phyloP scores from a whole-genome alignment of 2,329 filamentous ascomycete species.

The Pseudogymnoascus sp. region DNA sequence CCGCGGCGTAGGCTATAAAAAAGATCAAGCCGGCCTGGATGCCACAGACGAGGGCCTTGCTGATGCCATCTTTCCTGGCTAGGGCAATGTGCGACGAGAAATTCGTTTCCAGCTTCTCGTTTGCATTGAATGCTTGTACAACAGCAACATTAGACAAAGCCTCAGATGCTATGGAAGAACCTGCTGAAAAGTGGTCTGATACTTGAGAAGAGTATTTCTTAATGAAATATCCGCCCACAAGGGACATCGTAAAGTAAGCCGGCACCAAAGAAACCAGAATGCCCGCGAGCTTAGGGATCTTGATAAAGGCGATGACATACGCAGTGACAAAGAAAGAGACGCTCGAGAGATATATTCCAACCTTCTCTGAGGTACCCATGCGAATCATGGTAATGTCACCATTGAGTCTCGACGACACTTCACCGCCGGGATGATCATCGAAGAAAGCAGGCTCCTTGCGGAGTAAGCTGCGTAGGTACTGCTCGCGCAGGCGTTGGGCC shows the following conservation, averaged over 20 bases:
- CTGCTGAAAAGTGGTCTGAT: slow-evolving; percentile 39
- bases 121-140: slow-evolving; percentile 47
- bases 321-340: slow-evolving; percentile 52
- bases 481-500: slow-evolving; percentile 45
- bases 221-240: slow-evolving; percentile 39
- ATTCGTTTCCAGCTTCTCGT: slow-evolving; percentile 38
- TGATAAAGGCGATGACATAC: slow-evolving; percentile 52
- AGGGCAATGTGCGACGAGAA: slow-evolving; percentile 39
- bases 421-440: slow-evolving; percentile 45
- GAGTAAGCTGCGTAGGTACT: slow-evolving; percentile 43
- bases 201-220: slow-evolving; percentile 36
- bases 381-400: slow-evolving; percentile 51
- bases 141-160: slow-evolving; percentile 43
- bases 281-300: slow-evolving; percentile 47
- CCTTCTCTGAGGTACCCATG: slow-evolving; percentile 53
- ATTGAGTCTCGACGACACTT: slow-evolving; percentile 47
- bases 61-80: slow-evolving; percentile 38
- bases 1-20: slow-evolving; percentile 51
- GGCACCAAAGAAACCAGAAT: slow-evolving; percentile 46
- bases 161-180: slow-evolving; percentile 45
- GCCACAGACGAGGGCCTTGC: slow-evolving; percentile 43
- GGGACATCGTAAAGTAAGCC: slow-evolving; percentile 37
- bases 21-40: slow-evolving; percentile 46
- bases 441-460: slow-evolving; percentile 49
- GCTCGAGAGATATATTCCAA: slow-evolving; percentile 49